These are phyloP conservation scores for Thielaviopsis punctulata DNA, from an alignment of 2,329 filamentous ascomycete species.

Conservation along the genomic window DNA sequence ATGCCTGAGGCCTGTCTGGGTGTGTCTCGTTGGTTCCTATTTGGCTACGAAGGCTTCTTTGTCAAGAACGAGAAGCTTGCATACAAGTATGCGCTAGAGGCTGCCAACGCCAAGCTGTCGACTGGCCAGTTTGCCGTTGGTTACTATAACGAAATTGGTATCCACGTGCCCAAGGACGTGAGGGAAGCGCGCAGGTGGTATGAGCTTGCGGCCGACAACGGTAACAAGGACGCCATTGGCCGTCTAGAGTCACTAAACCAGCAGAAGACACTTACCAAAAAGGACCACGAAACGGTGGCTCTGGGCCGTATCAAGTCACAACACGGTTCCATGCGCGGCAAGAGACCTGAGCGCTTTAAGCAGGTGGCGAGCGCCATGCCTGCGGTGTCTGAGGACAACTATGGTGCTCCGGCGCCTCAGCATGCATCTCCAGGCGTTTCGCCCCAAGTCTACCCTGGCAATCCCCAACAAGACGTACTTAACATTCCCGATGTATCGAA, in stretches of 20 bases:
- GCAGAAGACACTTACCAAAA: slow-evolving; percentile 69
- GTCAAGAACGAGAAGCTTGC: slow-evolving; percentile 91
- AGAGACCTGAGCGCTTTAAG: slow-evolving; percentile 35
- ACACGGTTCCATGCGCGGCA: slow-evolving; percentile 50
- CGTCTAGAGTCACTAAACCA: slow-evolving; percentile 72
- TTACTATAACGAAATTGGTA: slow-evolving; percentile 95
- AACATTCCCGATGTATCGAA: slow-evolving; percentile 24
- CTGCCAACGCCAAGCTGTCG: slow-evolving; percentile 61
- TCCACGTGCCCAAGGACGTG: slow-evolving; percentile 71
- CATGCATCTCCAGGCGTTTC: slow-evolving; percentile 11
- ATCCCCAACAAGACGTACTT: slow-evolving; percentile 10
- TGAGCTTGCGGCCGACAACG: slow-evolving; percentile 69
- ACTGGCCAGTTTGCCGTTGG: slow-evolving; percentile 94
- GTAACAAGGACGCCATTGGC: slow-evolving; percentile 72
- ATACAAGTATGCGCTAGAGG: slow-evolving; percentile 77
- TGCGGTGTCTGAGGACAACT: slow-evolving; percentile 27
- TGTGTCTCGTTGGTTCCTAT: slow-evolving; percentile 97
- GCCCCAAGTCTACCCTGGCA: slow-evolving; percentile 14
- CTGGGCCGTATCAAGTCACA: slow-evolving; percentile 74
- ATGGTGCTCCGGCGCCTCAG: slow-evolving; percentile 14
- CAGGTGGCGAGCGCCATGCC: slow-evolving; percentile 26
- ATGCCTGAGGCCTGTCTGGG: slow-evolving; percentile 89
- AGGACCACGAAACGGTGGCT: slow-evolving; percentile 84
- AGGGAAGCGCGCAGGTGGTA: slow-evolving; percentile 81
- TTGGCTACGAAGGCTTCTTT: slow-evolving; percentile 82